Evolutionary conservation across 768 basidiomycete genomes (phyloP).

Genomic region (Rubroboletus satanas): DNA sequence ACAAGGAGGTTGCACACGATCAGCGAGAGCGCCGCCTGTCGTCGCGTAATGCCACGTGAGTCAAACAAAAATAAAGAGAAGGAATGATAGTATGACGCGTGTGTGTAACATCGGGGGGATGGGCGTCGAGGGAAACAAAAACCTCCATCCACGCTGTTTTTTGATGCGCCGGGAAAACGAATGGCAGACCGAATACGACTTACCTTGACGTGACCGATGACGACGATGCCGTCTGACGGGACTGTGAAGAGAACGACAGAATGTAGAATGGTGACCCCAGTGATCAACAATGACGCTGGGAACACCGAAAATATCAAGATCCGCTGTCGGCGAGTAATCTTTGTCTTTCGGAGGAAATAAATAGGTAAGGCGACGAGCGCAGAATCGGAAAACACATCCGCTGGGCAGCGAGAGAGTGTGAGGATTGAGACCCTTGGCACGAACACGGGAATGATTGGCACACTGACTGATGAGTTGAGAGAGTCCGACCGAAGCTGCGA

Average conservation of each 20-base stretch:
- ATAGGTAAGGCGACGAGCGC: constrained; percentile 19
- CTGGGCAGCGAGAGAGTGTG: constrained; percentile 2
- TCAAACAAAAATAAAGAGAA: no score
- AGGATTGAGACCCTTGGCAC: neutral
- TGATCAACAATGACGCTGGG: constrained; percentile 17
- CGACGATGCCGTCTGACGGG: neutral
- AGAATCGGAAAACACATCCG: constrained; percentile 19
- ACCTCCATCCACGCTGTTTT: neutral
- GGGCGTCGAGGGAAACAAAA: neutral
- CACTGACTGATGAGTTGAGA: constrained; percentile 22
- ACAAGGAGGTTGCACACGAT: constrained; percentile 28
- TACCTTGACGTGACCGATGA: constrained; percentile 25
- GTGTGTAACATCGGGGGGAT: neutral
- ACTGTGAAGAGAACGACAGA: constrained; percentile 4
- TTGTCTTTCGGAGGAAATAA: constrained; percentile 2
- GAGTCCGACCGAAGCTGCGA: constrained; percentile 7
- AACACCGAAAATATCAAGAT: constrained; percentile 20
- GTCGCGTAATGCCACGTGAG: neutral
- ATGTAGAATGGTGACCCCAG: constrained; percentile 18
- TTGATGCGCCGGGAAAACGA: neutral
- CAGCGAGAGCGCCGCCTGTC: constrained; percentile 21
- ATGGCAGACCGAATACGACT: neutral
- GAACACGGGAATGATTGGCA: neutral
- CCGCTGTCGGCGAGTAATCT: constrained; percentile 9
- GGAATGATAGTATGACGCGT: no score